phyloP scores from a whole-genome alignment of 495 filamentous ascomycete species.

The Cercophora samala region DNA sequence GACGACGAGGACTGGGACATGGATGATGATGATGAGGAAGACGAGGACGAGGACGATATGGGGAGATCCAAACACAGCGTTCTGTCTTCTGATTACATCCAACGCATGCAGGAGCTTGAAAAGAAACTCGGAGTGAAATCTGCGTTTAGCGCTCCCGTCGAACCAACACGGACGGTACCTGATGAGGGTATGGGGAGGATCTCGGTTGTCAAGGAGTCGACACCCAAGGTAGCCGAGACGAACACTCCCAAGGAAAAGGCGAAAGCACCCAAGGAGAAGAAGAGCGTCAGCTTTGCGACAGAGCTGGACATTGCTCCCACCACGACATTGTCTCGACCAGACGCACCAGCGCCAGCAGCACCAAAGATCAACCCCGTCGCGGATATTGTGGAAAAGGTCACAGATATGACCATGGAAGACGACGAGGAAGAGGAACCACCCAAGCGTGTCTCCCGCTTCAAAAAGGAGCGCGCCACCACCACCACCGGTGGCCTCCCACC shows the following conservation, averaged over 20 bases:
- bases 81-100: conserved; percentile 67
- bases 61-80: conserved; percentile 63
- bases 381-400: conserved; percentile 50
- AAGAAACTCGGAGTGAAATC: conserved; percentile 59
- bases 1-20: conserved; percentile 56
- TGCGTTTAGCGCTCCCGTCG: conserved; percentile 22
- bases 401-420: conserved; percentile 39
- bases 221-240: neutral
- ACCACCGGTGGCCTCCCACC: conserved; percentile 24
- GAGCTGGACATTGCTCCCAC: conserved; percentile 65
- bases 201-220: conserved; percentile 16
- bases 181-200: conserved; percentile 29
- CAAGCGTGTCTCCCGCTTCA: conserved; percentile 49
- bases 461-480: conserved; percentile 32
- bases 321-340: neutral
- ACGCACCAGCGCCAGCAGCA: conserved; percentile 25
- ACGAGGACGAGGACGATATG: conserved; percentile 61
- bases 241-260: neutral
- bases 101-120: conserved; percentile 81
- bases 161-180: conserved; percentile 14
- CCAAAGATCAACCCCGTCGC: conserved; percentile 42
- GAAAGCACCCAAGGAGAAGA: conserved; percentile 47
- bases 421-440: conserved; percentile 25
- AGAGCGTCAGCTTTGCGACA: conserved; percentile 72
- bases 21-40: conserved; percentile 48